Conservation (phyloP, 73 alveolate species). For the Paramecium caudatum region DNA sequence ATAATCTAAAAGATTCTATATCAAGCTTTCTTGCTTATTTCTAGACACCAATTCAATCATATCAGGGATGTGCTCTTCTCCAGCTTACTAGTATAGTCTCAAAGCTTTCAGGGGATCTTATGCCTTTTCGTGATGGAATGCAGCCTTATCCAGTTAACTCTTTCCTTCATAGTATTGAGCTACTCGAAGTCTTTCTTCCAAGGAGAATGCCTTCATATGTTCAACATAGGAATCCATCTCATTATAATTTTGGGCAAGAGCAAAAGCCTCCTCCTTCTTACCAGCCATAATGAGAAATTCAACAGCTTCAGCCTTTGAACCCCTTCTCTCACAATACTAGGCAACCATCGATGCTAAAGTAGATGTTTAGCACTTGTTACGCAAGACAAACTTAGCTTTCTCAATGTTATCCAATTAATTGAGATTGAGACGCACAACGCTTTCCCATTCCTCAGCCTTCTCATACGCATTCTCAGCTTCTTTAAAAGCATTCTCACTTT, state of each 20-base stretch:
- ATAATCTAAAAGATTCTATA: conserved; percentile 94
- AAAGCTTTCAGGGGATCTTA: conserved; percentile 95
- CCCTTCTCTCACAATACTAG: conserved; percentile 93
- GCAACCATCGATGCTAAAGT: conserved; percentile 95
- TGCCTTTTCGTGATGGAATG: conserved; percentile 95
- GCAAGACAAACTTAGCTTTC: conserved; percentile 93
- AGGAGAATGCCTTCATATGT: conserved; percentile 87
- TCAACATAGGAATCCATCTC: conserved; percentile 97
- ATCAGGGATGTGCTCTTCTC: conserved; percentile 94
- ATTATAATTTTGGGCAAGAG: conserved; percentile 92
- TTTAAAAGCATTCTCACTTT: conserved; percentile 90
- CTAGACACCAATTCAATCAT: conserved; percentile 97
- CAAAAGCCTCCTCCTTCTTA: conserved; percentile 97
- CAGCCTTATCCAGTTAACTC: conserved; percentile 95
- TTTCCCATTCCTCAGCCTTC: conserved; percentile 97
- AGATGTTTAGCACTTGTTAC: conserved; percentile 93
- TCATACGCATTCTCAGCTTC: conserved; percentile 99
- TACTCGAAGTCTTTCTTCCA: conserved; percentile 95
- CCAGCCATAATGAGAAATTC: conserved; percentile 97
- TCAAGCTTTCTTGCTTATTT: conserved; percentile 93
- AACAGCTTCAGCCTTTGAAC: conserved; percentile 94
- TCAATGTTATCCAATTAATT: conserved; percentile 95
- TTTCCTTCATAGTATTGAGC: conserved; percentile 96
- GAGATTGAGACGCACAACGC: conserved; percentile 94
- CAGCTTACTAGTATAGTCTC: conserved; percentile 92